phyloP scores from a whole-genome alignment of 441 rosid genomes.

The Populus hybrid region DNA sequence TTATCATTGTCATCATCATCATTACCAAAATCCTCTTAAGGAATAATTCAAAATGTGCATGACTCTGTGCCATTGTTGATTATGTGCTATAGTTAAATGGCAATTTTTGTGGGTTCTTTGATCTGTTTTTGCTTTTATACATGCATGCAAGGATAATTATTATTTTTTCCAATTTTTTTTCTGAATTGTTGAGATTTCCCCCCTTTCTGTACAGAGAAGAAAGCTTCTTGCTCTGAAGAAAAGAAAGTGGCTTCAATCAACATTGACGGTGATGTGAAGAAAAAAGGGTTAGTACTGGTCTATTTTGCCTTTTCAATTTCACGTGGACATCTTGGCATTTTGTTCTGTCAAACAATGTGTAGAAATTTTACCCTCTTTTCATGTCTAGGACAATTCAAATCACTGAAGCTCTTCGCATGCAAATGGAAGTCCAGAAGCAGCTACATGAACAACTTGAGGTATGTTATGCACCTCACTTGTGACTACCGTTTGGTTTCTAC shows the following conservation, averaged over 20 bases:
- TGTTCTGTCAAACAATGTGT: neutral
- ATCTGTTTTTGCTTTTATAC: slow-evolving; percentile 2
- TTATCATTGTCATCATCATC: neutral
- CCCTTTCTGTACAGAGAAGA: slow-evolving; percentile 41
- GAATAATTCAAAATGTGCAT: neutral
- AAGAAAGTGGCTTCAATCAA: slow-evolving; percentile 43
- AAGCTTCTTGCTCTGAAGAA: slow-evolving; percentile 48
- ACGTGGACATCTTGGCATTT: slow-evolving; percentile 9
- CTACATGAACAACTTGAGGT: slow-evolving; percentile 96
- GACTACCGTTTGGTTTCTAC: slow-evolving; percentile 1
- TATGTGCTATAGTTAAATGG: neutral
- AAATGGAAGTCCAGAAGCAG: slow-evolving; percentile 91
- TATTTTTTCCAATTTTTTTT: neutral
- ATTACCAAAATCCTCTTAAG: neutral
- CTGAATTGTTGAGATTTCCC: slow-evolving; percentile 1
- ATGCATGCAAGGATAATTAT: neutral
- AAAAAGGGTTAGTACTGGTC: slow-evolving; percentile 44
- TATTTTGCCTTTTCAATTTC: slow-evolving; percentile 4
- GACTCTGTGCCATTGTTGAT: too few relatives aligned
- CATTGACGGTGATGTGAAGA: slow-evolving; percentile 46
- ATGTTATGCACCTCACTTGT: neutral
- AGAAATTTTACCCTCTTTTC: neutral
- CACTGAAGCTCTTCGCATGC: slow-evolving; percentile 79
- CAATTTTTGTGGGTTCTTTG: neutral
- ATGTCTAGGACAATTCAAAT: slow-evolving; percentile 46